Conservation (phyloP, 129 eudicot species). For the Flaveria robusta region DNA sequence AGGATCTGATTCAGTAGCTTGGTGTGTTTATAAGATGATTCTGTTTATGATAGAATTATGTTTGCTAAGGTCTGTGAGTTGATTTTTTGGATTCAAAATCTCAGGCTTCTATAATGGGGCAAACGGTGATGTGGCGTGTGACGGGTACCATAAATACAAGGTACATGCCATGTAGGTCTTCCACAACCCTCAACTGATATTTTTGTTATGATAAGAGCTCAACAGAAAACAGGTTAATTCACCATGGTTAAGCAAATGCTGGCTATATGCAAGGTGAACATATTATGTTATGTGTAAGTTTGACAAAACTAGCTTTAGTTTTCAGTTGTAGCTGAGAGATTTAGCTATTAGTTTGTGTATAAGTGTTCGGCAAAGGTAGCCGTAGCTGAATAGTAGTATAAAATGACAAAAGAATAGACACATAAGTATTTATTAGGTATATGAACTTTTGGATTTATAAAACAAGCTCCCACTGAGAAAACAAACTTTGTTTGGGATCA, state of each 20-base stretch:
- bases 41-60: not conserved
- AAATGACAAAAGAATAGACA: no score
- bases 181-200: constrained; percentile 7
- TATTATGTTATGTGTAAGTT: not conserved
- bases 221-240: constrained; percentile 1
- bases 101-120: constrained; percentile 53
- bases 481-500: no score
- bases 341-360: not conserved
- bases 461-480: no score
- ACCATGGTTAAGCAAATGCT: constrained; percentile 1
- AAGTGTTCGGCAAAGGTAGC: not conserved
- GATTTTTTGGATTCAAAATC: not conserved
- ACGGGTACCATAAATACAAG: constrained; percentile 90
- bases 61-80: not conserved
- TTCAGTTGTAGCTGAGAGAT: not conserved
- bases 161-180: constrained; percentile 29
- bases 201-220: not conserved
- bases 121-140: constrained; percentile 70
- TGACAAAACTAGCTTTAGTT: not conserved
- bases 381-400: not conserved
- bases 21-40: not conserved
- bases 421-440: not conserved
- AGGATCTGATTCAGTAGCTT: not conserved
- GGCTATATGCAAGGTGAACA: not conserved
- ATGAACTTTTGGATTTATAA: no score